These are phyloP conservation scores for Atkinsonella hypoxylon DNA, from an alignment of 2,329 filamentous ascomycete genomes.

Conservation along the genomic window DNA sequence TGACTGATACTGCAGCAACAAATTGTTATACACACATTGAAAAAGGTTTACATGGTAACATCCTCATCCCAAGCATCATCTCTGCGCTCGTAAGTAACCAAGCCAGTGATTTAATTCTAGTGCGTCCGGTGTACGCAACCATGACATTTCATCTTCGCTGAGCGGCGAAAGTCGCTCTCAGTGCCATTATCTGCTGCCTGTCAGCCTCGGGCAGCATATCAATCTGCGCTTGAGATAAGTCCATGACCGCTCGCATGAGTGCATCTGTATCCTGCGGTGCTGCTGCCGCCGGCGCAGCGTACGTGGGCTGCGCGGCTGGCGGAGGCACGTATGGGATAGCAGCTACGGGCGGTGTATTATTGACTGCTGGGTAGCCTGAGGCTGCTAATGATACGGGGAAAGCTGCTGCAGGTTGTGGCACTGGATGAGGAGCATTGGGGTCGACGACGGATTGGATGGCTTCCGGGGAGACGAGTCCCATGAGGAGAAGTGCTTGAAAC, in stretches of 20 bases:
- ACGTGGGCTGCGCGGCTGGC: constrained; percentile 21
- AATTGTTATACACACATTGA: not conserved
- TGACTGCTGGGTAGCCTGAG: constrained; percentile 26
- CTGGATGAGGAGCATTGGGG: constrained; percentile 30
- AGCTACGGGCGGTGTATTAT: constrained; percentile 36
- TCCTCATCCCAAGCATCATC: not conserved
- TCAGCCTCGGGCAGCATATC: constrained; percentile 66
- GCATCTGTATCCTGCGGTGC: constrained; percentile 49
- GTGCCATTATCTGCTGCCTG: constrained; percentile 64
- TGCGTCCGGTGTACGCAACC: not conserved
- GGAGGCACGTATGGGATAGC: constrained; percentile 35
- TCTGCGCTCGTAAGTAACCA: not conserved
- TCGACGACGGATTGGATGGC: constrained; percentile 75
- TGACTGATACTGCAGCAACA: not conserved
- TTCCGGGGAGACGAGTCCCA: constrained; percentile 81
- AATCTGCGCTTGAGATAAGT: constrained; percentile 68
- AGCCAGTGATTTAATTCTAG: not conserved
- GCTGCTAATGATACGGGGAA: constrained; percentile 23
- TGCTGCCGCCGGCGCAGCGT: constrained; percentile 24
- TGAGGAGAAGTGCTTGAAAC: constrained; percentile 85
- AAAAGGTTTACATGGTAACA: not conserved
- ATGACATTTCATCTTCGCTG: constrained; percentile 20
- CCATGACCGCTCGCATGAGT: constrained; percentile 70
- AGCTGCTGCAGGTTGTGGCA: constrained; percentile 16
- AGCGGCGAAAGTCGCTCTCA: constrained; percentile 52